Conservation (phyloP, 2,329 filamentous ascomycete genomes). For the Cadophora gregata region DNA sequence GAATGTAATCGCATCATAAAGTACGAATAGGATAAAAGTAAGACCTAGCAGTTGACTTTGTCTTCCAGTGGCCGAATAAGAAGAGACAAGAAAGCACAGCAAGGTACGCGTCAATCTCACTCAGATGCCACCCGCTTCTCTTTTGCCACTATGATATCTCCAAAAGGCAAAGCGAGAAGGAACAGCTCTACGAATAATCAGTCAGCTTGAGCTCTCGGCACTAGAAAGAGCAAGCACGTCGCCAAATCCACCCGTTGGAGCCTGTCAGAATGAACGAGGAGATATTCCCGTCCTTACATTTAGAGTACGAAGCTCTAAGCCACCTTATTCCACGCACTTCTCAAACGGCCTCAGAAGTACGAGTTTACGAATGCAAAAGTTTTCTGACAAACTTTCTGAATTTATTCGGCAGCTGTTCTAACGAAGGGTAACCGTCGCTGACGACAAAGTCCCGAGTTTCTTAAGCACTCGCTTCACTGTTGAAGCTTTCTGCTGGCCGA, state of each 20-base stretch:
- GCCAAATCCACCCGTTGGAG: constrained; percentile 7
- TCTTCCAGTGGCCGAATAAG: neutral
- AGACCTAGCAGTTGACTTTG: neutral
- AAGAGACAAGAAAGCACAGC: neutral
- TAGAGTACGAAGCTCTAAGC: neutral
- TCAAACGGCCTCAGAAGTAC: neutral
- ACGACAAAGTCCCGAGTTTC: neutral
- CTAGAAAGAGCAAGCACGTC: neutral
- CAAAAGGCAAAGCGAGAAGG: neutral
- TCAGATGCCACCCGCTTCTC: neutral
- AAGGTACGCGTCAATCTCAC: constrained; percentile 17
- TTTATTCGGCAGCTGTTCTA: neutral
- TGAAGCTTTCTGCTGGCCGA: neutral
- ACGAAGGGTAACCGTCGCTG: neutral
- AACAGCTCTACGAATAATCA: constrained; percentile 5
- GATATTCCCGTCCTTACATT: neutral
- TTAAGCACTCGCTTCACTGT: neutral
- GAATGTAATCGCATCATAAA: neutral
- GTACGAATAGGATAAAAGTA: neutral
- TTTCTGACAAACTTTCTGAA: neutral
- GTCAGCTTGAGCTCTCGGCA: constrained; percentile 9
- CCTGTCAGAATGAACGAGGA: neutral
- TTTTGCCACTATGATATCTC: neutral
- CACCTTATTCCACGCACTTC: neutral
- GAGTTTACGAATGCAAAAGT: neutral